These are phyloP conservation scores for Phycomyces blakesleeanus DNA, from an alignment of 192 early-diverging fungal species.

Conservation along the genomic window DNA sequence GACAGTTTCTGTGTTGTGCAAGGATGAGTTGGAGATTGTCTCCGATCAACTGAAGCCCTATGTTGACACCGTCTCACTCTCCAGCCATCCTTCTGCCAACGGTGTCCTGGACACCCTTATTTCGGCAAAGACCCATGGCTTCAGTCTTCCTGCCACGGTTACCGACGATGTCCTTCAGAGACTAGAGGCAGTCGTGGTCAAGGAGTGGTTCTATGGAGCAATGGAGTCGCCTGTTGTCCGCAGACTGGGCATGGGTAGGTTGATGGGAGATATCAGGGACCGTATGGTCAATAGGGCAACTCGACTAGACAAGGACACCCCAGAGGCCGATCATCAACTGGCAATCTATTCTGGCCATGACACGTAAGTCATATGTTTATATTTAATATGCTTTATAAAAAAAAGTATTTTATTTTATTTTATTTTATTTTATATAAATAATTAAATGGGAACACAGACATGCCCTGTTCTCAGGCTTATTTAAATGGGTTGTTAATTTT, in stretches of 20 bases:
- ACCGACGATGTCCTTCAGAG: slow-evolving; percentile 20
- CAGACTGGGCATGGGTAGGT: slow-evolving; percentile 31
- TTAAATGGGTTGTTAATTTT: too few species aligned
- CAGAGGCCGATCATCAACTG: slow-evolving; percentile 27
- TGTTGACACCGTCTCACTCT: slow-evolving; percentile 30
- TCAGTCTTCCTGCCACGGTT: slow-evolving; percentile 26
- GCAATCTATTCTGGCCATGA: slow-evolving; percentile 42
- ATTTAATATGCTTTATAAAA: neutral
- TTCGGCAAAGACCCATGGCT: slow-evolving; percentile 33
- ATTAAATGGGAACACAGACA: too few species aligned
- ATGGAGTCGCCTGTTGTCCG: slow-evolving; percentile 27
- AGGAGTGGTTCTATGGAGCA: slow-evolving; percentile 37
- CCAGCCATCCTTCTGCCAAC: slow-evolving; percentile 37
- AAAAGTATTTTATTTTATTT: too few species aligned
- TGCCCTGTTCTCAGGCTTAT: too few species aligned
- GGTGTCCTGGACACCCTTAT: slow-evolving; percentile 35
- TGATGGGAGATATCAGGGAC: slow-evolving; percentile 36
- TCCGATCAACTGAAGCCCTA: slow-evolving; percentile 20
- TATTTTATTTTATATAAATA: too few species aligned
- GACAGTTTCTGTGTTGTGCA: slow-evolving; percentile 14
- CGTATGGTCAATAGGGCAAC: slow-evolving; percentile 27
- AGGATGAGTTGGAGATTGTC: slow-evolving; percentile 21
- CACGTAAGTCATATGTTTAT: slow-evolving; percentile 21
- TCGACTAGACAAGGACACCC: slow-evolving; percentile 16
- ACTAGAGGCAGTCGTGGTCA: slow-evolving; percentile 26